Evolutionary conservation across 2,329 filamentous ascomycete genomes (phyloP).

Genomic region (Aspergillus tamarii): DNA sequence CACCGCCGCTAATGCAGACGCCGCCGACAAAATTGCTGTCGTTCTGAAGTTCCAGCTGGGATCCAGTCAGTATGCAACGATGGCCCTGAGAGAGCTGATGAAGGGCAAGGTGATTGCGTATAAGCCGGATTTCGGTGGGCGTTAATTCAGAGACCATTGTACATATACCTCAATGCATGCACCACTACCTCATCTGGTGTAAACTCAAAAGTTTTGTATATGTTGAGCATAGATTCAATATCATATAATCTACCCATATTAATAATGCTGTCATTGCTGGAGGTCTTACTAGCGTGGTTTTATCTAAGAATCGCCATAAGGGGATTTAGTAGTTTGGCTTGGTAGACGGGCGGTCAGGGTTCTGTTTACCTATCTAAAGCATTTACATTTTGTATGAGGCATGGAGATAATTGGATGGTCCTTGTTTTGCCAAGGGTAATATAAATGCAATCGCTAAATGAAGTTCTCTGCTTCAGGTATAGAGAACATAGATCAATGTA

Average conservation of each 20-base stretch:
- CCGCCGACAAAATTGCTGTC: slow-evolving; percentile 62
- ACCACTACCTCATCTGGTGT: slow-evolving; percentile 1
- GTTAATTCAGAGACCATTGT: slow-evolving; percentile 19
- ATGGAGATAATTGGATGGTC: neutral
- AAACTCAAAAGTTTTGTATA: slow-evolving; percentile 2
- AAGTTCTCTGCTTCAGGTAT: neutral
- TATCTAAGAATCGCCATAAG: too few relatives aligned
- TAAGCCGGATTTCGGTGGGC: slow-evolving; percentile 64
- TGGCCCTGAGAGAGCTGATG: slow-evolving; percentile 79
- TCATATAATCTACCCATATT: neutral
- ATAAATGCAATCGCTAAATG: neutral
- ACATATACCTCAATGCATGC: slow-evolving; percentile 6
- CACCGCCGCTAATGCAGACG: slow-evolving; percentile 18
- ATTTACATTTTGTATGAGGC: neutral
- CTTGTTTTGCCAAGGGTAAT: neutral
- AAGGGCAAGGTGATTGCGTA: slow-evolving; percentile 66
- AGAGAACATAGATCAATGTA: neutral
- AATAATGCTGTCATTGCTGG: neutral
- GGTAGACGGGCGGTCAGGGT: too few relatives aligned
- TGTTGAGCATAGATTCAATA: neutral
- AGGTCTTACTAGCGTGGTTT: too few relatives aligned
- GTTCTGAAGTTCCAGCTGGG: slow-evolving; percentile 75
- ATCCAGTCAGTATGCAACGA: slow-evolving; percentile 81
- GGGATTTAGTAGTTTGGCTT: too few relatives aligned
- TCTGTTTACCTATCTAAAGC: too few relatives aligned